Base-by-base conservation (phyloP, 2,329 filamentous ascomycete genomes). In the Emergomyces orientalis region DNA sequence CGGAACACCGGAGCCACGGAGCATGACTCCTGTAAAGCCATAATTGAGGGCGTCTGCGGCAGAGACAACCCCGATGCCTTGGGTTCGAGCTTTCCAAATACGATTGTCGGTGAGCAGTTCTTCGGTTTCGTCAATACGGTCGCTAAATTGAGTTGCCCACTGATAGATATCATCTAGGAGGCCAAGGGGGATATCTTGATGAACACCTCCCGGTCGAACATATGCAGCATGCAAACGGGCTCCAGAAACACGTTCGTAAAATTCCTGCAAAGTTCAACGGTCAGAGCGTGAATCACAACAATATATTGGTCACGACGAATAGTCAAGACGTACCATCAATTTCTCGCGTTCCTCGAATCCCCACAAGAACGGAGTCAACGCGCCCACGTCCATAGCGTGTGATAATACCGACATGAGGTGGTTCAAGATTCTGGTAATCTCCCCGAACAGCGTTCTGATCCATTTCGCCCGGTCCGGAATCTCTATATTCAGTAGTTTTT, bases 331-430 rank as follows among this genome's bases (percentile, higher is more conserved):
- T 82, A 97, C 93, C 95, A 99, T 99, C 64, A 99, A 84, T 84
- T 99, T 99, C 82, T 99, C 94, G 84, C 94, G 90, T 82, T 99
- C 94, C 80, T 99, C 94, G 76, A 99, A 99, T 65, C 94, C 94
- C 94, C 94, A 99, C 81, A 99, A 78, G 85, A 99, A 99, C 70
- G 94, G 94, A 63, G 94, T 99, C 76, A 99, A 79, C 69, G 94
- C 94, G 80, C 94, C 94, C 75, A 99, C 94, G 77, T 99, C 94
- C 94, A 97, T 97, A 75, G 92, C 92, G 83, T 97, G 93, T 63
- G 93, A 96, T 67, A 97, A 81, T 63, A 99, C 88, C 43, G 91
- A 96, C 94, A 99, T 99, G 71, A 97, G 85, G 77, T 99, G 95
- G 83, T 99, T 99, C 71, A 97, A 80, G 67, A 99, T 77, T 72